These are phyloP conservation scores for Pachyrhizus erosus DNA, from an alignment of 306 rosid species.

Conservation along the genomic window DNA sequence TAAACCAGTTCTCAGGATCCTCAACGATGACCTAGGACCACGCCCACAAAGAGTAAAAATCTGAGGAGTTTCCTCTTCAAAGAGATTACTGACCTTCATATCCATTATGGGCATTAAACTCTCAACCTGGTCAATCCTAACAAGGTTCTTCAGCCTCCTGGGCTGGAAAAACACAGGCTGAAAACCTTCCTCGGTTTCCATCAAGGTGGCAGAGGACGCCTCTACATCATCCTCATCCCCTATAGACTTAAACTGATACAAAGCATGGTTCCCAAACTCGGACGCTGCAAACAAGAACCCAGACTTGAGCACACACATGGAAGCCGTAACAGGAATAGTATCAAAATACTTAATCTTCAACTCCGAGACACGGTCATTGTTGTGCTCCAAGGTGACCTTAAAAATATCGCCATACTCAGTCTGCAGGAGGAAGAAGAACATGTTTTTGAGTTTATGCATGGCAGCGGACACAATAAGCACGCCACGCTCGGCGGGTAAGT, in stretches of 20 bases:
- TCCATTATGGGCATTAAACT: constrained; percentile 95
- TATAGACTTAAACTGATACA: constrained; percentile 86
- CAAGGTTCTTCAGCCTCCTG: constrained; percentile 85
- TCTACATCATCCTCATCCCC: constrained; percentile 96
- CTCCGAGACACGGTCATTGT: constrained; percentile 76
- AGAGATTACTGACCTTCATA: constrained; percentile 87
- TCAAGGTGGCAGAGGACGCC: constrained; percentile 80
- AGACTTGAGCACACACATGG: constrained; percentile 94
- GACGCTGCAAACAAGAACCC: constrained; percentile 94
- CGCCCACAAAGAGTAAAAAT: constrained; percentile 95
- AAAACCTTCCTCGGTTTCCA: constrained; percentile 94
- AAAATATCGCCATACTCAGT: constrained; percentile 97
- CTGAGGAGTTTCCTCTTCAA: constrained; percentile 97
- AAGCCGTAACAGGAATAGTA: constrained; percentile 89
- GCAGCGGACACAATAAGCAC: constrained; percentile 95
- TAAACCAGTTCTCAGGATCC: constrained; percentile 94
- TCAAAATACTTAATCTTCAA: constrained; percentile 91
- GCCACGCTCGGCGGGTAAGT: constrained; percentile 89
- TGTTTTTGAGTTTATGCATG: constrained; percentile 75
- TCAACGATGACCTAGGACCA: constrained; percentile 95
- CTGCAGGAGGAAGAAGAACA: constrained; percentile 92
- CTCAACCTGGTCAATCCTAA: constrained; percentile 94
- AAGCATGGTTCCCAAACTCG: constrained; percentile 89
- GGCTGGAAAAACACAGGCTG: constrained; percentile 94
- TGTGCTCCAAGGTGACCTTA: constrained; percentile 86